Conservation (phyloP, 768 basidiomycete species). For the Pleurotus tuoliensis region DNA sequence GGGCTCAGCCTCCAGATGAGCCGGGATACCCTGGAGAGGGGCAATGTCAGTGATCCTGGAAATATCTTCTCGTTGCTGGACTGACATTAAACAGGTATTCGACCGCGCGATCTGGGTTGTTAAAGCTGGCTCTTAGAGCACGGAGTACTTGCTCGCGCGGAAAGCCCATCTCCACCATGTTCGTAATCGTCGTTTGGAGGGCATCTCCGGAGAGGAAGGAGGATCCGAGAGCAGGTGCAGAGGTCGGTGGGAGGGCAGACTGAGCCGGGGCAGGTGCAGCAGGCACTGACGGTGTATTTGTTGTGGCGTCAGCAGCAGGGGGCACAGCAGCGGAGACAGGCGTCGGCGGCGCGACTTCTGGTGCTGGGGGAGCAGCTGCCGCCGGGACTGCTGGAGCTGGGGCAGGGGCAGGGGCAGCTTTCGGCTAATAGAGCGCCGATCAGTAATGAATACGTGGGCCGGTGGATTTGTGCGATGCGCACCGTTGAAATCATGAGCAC, state of each 20-base stretch:
- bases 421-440: conserved; percentile 40
- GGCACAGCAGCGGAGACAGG: conserved; percentile 21
- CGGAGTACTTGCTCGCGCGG: conserved; percentile 77
- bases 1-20: conserved; percentile 54
- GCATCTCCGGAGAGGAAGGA: conserved; percentile 75
- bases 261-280: conserved; percentile 28
- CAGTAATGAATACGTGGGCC: background rate
- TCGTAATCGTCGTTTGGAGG: conserved; percentile 71
- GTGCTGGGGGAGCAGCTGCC: conserved; percentile 20
- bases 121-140: conserved; percentile 89
- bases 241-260: conserved; percentile 29
- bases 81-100: conserved; percentile 93
- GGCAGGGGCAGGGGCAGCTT: conserved; percentile 36
- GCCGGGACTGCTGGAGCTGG: conserved; percentile 28
- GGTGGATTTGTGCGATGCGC: conserved; percentile 11
- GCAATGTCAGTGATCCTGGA: conserved; percentile 8
- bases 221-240: conserved; percentile 37
- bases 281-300: conserved; percentile 27
- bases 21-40: conserved; percentile 68
- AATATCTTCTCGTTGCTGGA: conserved; percentile 9
- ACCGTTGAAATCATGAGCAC: conserved; percentile 99
- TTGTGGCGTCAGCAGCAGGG: conserved; percentile 20
- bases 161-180: conserved; percentile 96
- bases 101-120: conserved; percentile 97
- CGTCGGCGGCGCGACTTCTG: conserved; percentile 20